Base-by-base conservation (phyloP, 2,329 filamentous ascomycete species). In the Aspergillus ruber region DNA sequence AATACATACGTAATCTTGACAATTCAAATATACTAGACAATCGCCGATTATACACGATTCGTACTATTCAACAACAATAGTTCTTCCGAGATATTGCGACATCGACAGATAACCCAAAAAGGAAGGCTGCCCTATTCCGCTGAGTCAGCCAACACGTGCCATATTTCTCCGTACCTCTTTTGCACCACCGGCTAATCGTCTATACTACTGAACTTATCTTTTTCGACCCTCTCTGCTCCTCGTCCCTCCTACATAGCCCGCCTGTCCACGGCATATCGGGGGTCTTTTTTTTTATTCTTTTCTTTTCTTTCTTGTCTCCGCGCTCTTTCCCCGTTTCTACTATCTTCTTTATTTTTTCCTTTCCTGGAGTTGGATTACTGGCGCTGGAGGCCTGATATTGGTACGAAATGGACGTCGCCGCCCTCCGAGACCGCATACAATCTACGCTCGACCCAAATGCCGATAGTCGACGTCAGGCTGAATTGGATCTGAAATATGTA, bases 401-500 rank as follows among this genome's bases (percentile, higher is more conserved):
- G 58, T 63, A 59, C 63, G 68, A 64, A 63, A 83, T 83, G 80
- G 80, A 83, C 69, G 78, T 79, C 62, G 71, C 75, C 63, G 78
- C 72, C 59, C 72, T 85, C 56, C 74, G 81, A 67, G 77, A 77
- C 70, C 78, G 81, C 64, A 83, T 85, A 63, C 75, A 80, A 69
- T 77, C 78, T 60, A 84, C 81, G 48, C 75, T 85, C 57, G 79
- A 82, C 63, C 65, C 78, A 54, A 82, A 84, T 72, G 77, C 79
- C 53, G 78, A 81, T 57, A 76, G 72, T 61, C 74, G 82, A 60
- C 75, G 77, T 60, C 79, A 83, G 67, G 81, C 81, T 50, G 82
- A 84, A 71, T 65, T 78, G 60, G 80, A 84, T 61, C 70, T 85
- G 56, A 83, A 82, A 78, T 77, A 78, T 74, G 80, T 83, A 73